Percentiles rank a stretch among this genome's conserved stretches.
Evolutionary conservation across 208 protist genomes (phyloP).

Genomic region (Giardia duodenalis): DNA sequence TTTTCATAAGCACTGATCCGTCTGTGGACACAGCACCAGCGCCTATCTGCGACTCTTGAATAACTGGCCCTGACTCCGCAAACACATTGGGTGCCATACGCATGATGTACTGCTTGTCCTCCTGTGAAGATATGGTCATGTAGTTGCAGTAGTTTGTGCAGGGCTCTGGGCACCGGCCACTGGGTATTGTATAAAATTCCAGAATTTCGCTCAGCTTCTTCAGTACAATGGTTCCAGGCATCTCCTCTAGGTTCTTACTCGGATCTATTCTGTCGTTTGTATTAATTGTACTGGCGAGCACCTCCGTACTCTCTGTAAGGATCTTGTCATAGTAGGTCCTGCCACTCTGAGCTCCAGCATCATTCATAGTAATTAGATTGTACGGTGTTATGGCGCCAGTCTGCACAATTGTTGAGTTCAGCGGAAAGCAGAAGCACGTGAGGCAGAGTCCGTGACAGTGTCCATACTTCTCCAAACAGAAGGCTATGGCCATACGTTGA

Average conservation of each 20-base stretch:
- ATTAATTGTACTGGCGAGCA: neutral
- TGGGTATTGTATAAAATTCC: neutral
- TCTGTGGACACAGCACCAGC: neutral
- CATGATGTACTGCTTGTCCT: neutral
- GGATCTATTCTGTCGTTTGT: neutral
- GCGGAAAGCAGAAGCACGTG: neutral
- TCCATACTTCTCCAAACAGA: neutral
- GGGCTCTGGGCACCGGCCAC: neutral
- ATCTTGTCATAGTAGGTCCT: neutral
- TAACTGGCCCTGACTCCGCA: neutral
- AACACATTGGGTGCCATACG: neutral
- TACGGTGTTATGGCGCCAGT: neutral
- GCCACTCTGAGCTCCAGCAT: neutral
- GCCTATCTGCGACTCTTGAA: neutral
- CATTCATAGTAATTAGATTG: neutral
- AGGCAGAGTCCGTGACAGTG: constrained; percentile 1
- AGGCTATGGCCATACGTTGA: neutral
- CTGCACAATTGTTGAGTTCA: neutral
- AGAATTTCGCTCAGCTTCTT: neutral
- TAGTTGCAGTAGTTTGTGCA: neutral
- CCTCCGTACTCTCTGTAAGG: neutral
- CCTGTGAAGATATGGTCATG: neutral
- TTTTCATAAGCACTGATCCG: neutral
- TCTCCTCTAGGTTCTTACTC: neutral
- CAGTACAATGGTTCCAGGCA: neutral